Evolutionary conservation across 495 filamentous ascomycete species (phyloP), one percentile per base, ranked within the genome.

Genomic region (Ascodesmis nigricans): DNA sequence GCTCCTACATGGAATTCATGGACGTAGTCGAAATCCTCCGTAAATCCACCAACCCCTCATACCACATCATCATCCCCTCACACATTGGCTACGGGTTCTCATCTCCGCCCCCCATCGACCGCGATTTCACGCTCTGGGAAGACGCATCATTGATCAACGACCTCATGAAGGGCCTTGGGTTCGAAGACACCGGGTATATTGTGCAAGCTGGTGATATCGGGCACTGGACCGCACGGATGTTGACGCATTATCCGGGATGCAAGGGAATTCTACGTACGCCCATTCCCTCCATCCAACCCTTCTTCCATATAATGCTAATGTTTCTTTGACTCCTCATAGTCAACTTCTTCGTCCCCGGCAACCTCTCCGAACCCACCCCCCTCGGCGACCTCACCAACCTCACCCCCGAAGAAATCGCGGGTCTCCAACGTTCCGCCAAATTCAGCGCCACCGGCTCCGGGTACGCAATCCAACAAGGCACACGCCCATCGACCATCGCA

Each of bases 191-290:
- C 29, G 65, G 65, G 2, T 76, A 77, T 49, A 52, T 75, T 21
- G 63, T 61, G 0, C 67, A 75, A 42, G 71, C 72, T 3, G 73
- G 73, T 11, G 72, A 78, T 44, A 59, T 75, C 35, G 71, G 72
- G 2, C 63, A 60, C 43, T 47, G 51, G 10, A 37, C 75, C 17
- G 55, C 60, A 0, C 47, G 62, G 20, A 36, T 55, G 1, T 34
- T 75, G 34, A 58, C 54, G 1, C 43, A 26, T 4, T 14, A 10
- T 6, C 7, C n/a, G 21, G 16, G 10, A 9, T 2, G 19, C 21
- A 21, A 25, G 11, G 17, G 30, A 23, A 39, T 45, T 26, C 37
- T 21, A 20, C 15, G 27, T 18, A 30, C 19, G n/a, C n/a, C n/a
- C n/a, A n/a, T n/a, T n/a, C n/a, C n/a, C n/a, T n/a, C n/a, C n/a